These are phyloP conservation scores for Jackrogersella multiformis DNA, from an alignment of 495 filamentous ascomycete species.

Conservation along the genomic window DNA sequence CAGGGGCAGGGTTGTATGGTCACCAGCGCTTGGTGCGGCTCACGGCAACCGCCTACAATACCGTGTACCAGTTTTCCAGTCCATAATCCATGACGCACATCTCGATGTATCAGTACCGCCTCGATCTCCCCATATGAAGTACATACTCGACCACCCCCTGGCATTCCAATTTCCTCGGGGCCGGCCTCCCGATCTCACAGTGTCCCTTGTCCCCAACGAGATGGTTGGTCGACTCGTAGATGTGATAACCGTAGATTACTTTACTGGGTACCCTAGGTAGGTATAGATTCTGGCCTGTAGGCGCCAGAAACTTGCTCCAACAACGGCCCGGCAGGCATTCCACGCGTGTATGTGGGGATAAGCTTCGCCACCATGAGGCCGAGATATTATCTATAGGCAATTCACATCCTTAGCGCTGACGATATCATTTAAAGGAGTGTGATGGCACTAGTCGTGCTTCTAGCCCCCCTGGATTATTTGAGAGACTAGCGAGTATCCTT, in stretches of 20 bases:
- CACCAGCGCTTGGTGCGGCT: conserved; percentile 1
- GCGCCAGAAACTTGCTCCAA: neutral
- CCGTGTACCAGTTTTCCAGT: conserved; percentile 4
- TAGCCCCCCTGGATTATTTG: neutral
- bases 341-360: neutral
- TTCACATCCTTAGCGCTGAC: neutral
- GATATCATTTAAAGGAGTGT: neutral
- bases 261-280: too few species aligned
- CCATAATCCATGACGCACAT: conserved; percentile 6
- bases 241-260: neutral
- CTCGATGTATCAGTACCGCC: neutral
- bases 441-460: neutral
- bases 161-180: conserved; percentile 4
- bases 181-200: neutral
- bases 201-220: neutral
- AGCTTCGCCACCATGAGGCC: neutral
- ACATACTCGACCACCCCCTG: neutral
- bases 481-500: too few species aligned
- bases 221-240: neutral
- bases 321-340: neutral
- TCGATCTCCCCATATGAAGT: neutral
- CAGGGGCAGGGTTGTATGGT: neutral
- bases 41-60: conserved; percentile 4
- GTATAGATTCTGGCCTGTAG: neutral
- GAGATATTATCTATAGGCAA: neutral